phyloP scores from a whole-genome alignment of 441 rosid species.

The Raphanus hybrid region DNA sequence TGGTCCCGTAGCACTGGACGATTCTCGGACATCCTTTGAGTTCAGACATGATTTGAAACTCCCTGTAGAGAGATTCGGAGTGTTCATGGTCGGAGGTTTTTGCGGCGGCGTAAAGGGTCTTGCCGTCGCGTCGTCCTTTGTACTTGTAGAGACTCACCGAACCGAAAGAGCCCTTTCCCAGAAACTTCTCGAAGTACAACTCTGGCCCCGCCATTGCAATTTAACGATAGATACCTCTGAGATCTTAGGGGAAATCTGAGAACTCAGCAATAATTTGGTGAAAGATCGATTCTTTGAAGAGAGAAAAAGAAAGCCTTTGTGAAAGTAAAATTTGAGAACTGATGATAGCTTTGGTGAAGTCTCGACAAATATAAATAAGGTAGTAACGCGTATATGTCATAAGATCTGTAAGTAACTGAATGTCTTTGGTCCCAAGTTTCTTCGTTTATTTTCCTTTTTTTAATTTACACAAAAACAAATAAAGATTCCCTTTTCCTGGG shows the following conservation, averaged over 20 bases:
- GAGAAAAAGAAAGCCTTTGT: background rate
- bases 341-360: background rate
- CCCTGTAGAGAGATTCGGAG: background rate
- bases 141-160: background rate
- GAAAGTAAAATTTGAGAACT: background rate
- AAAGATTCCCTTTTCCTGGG: background rate
- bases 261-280: background rate
- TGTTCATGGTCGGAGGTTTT: slow-evolving; percentile 11
- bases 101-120: slow-evolving; percentile 3
- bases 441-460: background rate
- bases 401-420: background rate
- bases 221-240: background rate
- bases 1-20: slow-evolving; percentile 16
- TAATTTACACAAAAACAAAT: background rate
- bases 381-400: background rate
- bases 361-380: background rate
- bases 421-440: slow-evolving; percentile 11
- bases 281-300: background rate
- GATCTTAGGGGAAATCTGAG: background rate
- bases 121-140: background rate
- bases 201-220: slow-evolving; percentile 1
- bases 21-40: slow-evolving; percentile 15
- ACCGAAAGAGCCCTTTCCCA: slow-evolving; percentile 4
- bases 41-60: slow-evolving; percentile 1
- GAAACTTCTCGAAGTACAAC: slow-evolving; percentile 3